Conservation (phyloP, 192 early-diverging fungal genomes). For the Backusella macrospora region DNA sequence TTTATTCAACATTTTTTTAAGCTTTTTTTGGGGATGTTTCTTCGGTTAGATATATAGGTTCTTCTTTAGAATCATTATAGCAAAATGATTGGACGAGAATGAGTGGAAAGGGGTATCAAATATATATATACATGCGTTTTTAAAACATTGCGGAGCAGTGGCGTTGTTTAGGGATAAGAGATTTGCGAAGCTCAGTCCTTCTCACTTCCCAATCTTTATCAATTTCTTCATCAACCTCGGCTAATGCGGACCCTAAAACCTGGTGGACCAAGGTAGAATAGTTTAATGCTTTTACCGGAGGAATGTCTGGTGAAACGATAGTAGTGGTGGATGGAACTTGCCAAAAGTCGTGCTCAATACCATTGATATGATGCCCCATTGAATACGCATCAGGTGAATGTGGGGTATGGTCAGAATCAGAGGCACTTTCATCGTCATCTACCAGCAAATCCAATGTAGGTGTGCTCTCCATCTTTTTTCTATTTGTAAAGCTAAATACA, state of each 20-base stretch:
- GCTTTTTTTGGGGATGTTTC: conserved; percentile 11
- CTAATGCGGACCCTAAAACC: conserved; percentile 5
- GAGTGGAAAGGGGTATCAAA: conserved; percentile 9
- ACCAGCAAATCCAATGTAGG: neutral
- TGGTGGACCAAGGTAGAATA: neutral
- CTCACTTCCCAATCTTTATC: conserved; percentile 18
- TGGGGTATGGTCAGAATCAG: conserved; percentile 16
- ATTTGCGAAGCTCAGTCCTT: conserved; percentile 1
- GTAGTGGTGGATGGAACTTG: conserved; percentile 7
- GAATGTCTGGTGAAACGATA: neutral
- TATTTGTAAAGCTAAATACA: neutral
- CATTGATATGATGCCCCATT: neutral
- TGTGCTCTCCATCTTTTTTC: too few species aligned
- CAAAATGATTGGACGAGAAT: conserved; percentile 7
- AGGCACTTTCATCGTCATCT: conserved; percentile 2
- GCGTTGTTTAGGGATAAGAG: neutral
- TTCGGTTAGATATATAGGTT: neutral
- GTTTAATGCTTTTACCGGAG: neutral
- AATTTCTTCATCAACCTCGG: conserved; percentile 17
- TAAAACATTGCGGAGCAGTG: conserved; percentile 7
- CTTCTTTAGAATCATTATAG: neutral
- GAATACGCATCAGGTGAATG: conserved; percentile 1
- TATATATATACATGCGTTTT: conserved; percentile 1
- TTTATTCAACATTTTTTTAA: conserved; percentile 11
- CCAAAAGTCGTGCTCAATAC: neutral